A percentile compares a stretch with the other conserved stretches of the same genome.
These are phyloP conservation scores for Candida cerambycidarum DNA, from an alignment of 805 yeast genomes.

Conservation along the genomic window DNA sequence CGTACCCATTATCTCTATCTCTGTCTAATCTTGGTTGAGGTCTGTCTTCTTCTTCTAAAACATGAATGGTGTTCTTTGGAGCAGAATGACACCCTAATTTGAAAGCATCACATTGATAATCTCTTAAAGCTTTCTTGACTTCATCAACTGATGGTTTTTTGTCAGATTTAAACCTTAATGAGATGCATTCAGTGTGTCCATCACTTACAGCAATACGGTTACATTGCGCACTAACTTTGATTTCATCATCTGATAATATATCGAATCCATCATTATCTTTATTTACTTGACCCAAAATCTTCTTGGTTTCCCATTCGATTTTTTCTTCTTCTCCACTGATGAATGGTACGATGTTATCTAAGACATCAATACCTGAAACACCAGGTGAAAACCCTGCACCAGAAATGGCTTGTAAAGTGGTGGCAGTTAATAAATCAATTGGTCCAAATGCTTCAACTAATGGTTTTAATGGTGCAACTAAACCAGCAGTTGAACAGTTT, in stretches of 20 bases:
- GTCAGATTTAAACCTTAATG: constrained; percentile 75
- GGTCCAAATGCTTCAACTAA: constrained; percentile 89
- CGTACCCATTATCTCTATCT: constrained; percentile 90
- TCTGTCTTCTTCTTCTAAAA: constrained; percentile 85
- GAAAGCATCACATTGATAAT: constrained; percentile 82
- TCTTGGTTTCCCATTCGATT: constrained; percentile 97
- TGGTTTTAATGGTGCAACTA: constrained; percentile 97
- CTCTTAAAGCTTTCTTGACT: constrained; percentile 65
- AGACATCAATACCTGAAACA: constrained; percentile 89
- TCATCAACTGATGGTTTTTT: constrained; percentile 85
- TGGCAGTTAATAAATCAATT: constrained; percentile 77
- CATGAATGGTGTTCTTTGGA: constrained; percentile 89
- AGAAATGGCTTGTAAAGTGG: constrained; percentile 95
- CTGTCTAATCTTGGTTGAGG: constrained; percentile 98
- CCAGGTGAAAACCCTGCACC: constrained; percentile 99
- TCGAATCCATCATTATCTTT: constrained; percentile 53
- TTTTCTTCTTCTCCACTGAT: constrained; percentile 97
- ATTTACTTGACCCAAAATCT: constrained; percentile 75
- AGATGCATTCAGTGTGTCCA: constrained; percentile 96
- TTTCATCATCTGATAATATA: constrained; percentile 61
- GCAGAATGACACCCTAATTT: constrained; percentile 84
- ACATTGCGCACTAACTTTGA: constrained; percentile 93
- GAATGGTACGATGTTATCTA: constrained; percentile 93
- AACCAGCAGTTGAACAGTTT: constrained; percentile 97
- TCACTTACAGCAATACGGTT: constrained; percentile 96